A percentile compares a stretch with the other conserved stretches of the same genome.
phyloP scores from a whole-genome alignment of 192 early-diverging fungal species.

The Kappamyces sp. region DNA sequence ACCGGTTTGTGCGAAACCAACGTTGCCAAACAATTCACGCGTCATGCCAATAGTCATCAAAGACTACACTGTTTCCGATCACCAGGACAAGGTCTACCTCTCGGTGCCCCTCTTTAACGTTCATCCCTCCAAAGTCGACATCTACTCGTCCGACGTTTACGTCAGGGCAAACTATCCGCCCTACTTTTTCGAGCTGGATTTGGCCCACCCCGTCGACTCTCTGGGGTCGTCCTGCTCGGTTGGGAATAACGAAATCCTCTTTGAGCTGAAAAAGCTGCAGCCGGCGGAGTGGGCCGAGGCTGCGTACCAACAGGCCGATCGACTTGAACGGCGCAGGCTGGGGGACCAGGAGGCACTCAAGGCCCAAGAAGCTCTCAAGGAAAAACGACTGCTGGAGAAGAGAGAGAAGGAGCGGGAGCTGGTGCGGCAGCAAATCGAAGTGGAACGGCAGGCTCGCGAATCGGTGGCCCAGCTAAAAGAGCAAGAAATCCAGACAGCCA shows the following conservation, averaged over 20 bases:
- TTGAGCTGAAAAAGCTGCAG: conserved; percentile 19
- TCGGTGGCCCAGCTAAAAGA: conserved; percentile 27
- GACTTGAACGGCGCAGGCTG: too few relatives aligned
- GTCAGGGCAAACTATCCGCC: conserved; percentile 47
- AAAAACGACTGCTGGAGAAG: conserved; percentile 24
- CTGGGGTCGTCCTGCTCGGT: conserved; percentile 30
- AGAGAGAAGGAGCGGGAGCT: conserved; percentile 30
- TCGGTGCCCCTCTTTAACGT: conserved; percentile 38
- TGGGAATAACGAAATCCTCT: conserved; percentile 32
- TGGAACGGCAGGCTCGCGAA: conserved; percentile 36
- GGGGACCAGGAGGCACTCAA: background rate
- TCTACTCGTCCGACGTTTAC: conserved; percentile 45
- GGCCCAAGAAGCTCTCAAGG: conserved; percentile 20
- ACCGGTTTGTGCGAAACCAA: background rate
- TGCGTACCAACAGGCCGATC: too few relatives aligned
- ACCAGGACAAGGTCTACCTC: conserved; percentile 21
- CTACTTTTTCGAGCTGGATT: conserved; percentile 50
- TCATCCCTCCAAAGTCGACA: conserved; percentile 34
- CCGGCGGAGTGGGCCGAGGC: background rate
- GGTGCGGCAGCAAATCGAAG: conserved; percentile 44
- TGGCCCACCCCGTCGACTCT: conserved; percentile 27
- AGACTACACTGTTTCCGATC: conserved; percentile 30
- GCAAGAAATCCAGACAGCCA: conserved; percentile 33
- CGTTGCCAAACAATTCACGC: background rate
- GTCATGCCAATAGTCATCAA: conserved; percentile 39